A percentile compares a stretch with the other conserved stretches of the same genome.
Evolutionary conservation across 140 eudicot genomes (phyloP).

Genomic region (Anethum foeniculum): DNA sequence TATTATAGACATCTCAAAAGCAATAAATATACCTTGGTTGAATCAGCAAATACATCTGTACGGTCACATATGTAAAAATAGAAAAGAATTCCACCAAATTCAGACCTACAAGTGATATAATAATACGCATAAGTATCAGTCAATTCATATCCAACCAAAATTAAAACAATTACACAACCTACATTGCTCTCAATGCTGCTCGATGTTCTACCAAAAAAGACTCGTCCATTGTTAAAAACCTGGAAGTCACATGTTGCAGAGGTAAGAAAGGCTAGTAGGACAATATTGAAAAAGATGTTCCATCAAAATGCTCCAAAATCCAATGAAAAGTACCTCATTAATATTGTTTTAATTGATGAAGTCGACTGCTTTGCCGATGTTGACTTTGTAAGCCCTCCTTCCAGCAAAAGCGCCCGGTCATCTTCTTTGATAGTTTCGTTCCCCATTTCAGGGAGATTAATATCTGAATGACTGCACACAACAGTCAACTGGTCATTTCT

Average conservation of each 20-base stretch:
- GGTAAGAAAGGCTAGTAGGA: slow-evolving; percentile 10
- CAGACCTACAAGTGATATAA: slow-evolving; percentile 57
- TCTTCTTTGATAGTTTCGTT: slow-evolving; percentile 57
- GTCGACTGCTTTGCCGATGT: slow-evolving; percentile 52
- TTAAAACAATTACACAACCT: slow-evolving; percentile 21
- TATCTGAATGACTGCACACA: slow-evolving; percentile 73
- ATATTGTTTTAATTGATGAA: slow-evolving; percentile 52
- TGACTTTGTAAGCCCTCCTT: slow-evolving; percentile 84
- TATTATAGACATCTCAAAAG: neutral
- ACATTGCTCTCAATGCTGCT: slow-evolving; percentile 87
- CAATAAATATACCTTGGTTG: slow-evolving; percentile 58
- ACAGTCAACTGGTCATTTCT: slow-evolving; percentile 16
- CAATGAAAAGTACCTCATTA: slow-evolving; percentile 45
- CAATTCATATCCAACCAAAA: slow-evolving; percentile 8
- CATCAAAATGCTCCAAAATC: neutral
- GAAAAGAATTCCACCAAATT: slow-evolving; percentile 78
- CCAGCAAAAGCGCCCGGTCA: slow-evolving; percentile 71
- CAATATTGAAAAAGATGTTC: neutral
- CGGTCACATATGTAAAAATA: slow-evolving; percentile 96
- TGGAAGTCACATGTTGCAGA: slow-evolving; percentile 23
- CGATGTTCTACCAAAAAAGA: slow-evolving; percentile 84
- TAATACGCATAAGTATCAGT: slow-evolving; percentile 11
- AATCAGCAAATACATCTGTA: slow-evolving; percentile 62
- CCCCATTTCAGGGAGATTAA: slow-evolving; percentile 68
- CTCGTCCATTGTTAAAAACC: slow-evolving; percentile 88